phyloP scores from a whole-genome alignment of 2,329 filamentous ascomycete species.

The Aureobasidium namibiae region DNA sequence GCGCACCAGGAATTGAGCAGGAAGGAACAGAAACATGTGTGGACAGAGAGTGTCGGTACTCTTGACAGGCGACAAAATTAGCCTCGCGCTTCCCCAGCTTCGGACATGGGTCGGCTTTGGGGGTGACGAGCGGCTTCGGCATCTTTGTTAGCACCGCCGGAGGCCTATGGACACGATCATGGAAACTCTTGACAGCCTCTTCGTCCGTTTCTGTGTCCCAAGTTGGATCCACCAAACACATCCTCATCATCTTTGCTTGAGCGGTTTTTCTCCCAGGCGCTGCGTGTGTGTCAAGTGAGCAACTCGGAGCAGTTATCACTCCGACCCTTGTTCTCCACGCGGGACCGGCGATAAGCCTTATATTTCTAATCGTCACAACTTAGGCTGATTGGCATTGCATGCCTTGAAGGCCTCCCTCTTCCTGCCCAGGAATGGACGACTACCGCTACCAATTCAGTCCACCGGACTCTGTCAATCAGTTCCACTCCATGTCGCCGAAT shows the following conservation, averaged over 20 bases:
- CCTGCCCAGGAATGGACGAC: conserved; percentile 1
- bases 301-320: neutral
- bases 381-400: neutral
- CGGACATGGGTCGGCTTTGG: neutral
- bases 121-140: neutral
- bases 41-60: no score
- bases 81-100: neutral
- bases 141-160: neutral
- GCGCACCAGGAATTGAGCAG: neutral
- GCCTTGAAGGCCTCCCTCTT: neutral
- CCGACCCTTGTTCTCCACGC: neutral
- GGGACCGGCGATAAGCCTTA: neutral
- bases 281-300: neutral
- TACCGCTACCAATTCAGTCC: conserved; percentile 4
- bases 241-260: neutral
- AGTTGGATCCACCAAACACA: neutral
- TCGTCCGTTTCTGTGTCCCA: neutral
- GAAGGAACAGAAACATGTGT: neutral
- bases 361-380: conserved; percentile 10
- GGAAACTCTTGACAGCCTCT: neutral
- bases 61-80: no score
- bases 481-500: conserved; percentile 4
- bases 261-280: neutral
- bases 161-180: neutral
- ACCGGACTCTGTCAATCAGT: neutral